Base-by-base conservation (phyloP, 768 basidiomycete genomes). In the Russula foetens region DNA sequence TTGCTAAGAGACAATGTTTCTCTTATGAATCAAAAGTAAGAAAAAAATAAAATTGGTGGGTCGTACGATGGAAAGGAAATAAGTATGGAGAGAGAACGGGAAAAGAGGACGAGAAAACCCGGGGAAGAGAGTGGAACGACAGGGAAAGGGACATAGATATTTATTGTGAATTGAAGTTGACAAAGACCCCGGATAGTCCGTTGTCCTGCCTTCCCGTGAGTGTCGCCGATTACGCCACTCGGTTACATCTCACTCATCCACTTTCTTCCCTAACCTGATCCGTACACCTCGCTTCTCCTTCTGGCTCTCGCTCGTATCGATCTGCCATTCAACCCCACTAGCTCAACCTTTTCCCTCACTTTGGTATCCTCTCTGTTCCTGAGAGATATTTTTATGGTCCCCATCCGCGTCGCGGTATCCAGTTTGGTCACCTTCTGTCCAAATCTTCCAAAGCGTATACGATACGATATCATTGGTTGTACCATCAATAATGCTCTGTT, bases 171-270 rank as follows among this genome's bases (percentile, higher is more conserved):
- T 46, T 38, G 49, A 44, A 1, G 45, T 53, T 62, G 55, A 62
- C 60, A 57, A 62, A 62, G 61, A 62, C 61, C 61, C 61, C 61
- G 61, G 61, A 58, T 28, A 56, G 55, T 12, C 4, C 33, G 21
- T 35, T 19, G 7, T 21, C 35, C 2, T 33, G 31, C 31, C 31
- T 24, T 19, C 38, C 53, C 47, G 29, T 43, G 26, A 11, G n/a
- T 28, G 46, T 61, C 63, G 63, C 63, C 51, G 19, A 64, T 62
- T 62, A 62, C 28, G 44, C 43, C 50, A 58, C 49, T 1, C 15
- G 9, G 3, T 24, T 21, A 7, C 35, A 19, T 35, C 35, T 12
- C 35, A 12, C 11, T 35, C 35, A 35, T 35, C 35, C 31, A 33
- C 31, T 9, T 9, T 33, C 5, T 33, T 33, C 31, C 46, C n/a